Base-by-base conservation (phyloP, 2,329 filamentous ascomycete genomes). In the Hymenoscyphus fructigenus region DNA sequence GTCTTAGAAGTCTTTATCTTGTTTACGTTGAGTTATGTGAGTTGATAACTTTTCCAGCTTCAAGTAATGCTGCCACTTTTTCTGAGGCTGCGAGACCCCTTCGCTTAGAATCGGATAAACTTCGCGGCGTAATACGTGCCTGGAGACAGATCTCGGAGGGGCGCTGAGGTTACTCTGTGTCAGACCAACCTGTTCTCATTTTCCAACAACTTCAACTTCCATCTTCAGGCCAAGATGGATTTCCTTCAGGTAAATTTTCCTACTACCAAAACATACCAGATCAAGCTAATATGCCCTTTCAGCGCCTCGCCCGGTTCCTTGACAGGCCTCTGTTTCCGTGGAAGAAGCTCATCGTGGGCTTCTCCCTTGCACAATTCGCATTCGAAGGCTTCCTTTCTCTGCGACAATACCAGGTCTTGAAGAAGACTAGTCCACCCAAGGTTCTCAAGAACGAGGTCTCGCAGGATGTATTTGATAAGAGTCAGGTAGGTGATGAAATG, bases 341-440 rank as follows among this genome's bases (percentile, higher is more conserved):
- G 95, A 99, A 97, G 87, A 91, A 88, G 77, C 88, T 99, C 73
- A 93, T 99, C 74, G 86, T 98, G 72, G 91, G 93, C 74, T 99
- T 99, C 82, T 96, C 93, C 34, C 78, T 98, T 73, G 92, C 91
- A 67, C 92, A 99, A 77, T 98, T 92, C 78, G 80, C 92, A 62
- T 89, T 99, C 75, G 95, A 99, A 78, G 88, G 92, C 56, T 91
- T 94, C 80, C 88, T 99, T 61, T 92, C 92, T 29, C 82, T 92
- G 71, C 92, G 95, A 65, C 95, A 99, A 78, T 98, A 97, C 78
- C 87, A 88, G 71, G 87, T 97, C 63, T 85, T 98, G 67, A 87
- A 94, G 76, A 87, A 88, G 71, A 92, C 85, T 14, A 90, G 87
- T 69, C 88, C 92, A 10, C 95, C 95, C 65, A 91, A 92, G 79